These are phyloP conservation scores for Microcyclospora tardicrescens DNA, from an alignment of 2,329 filamentous ascomycete species.

Conservation along the genomic window DNA sequence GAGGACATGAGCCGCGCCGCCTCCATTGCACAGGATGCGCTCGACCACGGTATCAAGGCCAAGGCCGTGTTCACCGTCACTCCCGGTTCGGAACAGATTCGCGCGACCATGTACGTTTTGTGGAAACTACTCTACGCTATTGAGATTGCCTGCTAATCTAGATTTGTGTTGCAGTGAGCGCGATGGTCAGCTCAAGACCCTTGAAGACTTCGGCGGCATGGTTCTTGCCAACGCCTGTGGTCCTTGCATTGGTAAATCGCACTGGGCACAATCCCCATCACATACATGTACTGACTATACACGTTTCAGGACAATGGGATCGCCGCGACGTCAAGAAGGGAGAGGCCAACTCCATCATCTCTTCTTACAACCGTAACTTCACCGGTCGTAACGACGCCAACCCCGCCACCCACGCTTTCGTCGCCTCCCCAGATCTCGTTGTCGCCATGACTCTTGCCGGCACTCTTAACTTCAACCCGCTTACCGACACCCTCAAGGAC, in stretches of 20 bases:
- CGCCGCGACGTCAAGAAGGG: conserved; percentile 89
- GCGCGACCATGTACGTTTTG: conserved; percentile 23
- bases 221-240: conserved; percentile 91
- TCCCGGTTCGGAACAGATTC: conserved; percentile 92
- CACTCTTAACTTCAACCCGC: conserved; percentile 82
- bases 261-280: not conserved
- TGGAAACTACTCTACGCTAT: no score
- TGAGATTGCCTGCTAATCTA: no score
- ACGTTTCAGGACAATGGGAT: conserved; percentile 60
- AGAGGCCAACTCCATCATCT: conserved; percentile 89
- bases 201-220: conserved; percentile 91
- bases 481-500: conserved; percentile 83
- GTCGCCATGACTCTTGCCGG: conserved; percentile 78
- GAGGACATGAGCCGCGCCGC: conserved; percentile 90
- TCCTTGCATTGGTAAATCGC: conserved; percentile 57
- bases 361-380: conserved; percentile 99
- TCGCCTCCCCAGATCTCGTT: conserved; percentile 79
- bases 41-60: conserved; percentile 84
- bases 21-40: conserved; percentile 80
- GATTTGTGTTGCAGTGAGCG: conserved; percentile 1
- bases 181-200: conserved; percentile 54
- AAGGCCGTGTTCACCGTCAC: conserved; percentile 91
- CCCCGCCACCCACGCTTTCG: conserved; percentile 86
- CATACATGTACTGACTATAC: not conserved
- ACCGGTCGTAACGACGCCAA: conserved; percentile 95